Percentiles rank a stretch among this genome's conserved stretches.
These are phyloP conservation scores for Musa balbisiana DNA, from an alignment of 202 grass and related monocot species.

Conservation along the genomic window DNA sequence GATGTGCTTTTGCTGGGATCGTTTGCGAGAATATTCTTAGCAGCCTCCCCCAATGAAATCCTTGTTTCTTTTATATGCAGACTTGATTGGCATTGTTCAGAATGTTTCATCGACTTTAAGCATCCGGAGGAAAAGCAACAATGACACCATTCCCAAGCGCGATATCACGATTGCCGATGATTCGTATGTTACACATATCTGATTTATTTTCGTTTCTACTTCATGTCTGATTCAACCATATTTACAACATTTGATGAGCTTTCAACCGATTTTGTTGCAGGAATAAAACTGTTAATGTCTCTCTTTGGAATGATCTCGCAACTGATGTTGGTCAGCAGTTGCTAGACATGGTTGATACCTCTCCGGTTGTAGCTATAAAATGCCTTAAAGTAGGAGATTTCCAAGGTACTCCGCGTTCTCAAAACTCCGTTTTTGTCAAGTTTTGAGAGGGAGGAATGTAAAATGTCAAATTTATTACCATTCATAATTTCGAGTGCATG, in stretches of 20 bases:
- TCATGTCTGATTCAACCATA: background rate
- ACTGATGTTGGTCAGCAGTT: conserved; percentile 71
- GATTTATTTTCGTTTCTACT: background rate
- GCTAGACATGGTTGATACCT: conserved; percentile 69
- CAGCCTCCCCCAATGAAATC: background rate
- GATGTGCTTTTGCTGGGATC: background rate
- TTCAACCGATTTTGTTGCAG: conserved; percentile 17
- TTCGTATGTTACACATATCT: conserved; percentile 36
- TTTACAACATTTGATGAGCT: background rate
- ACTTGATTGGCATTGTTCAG: conserved; percentile 76
- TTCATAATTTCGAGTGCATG: background rate
- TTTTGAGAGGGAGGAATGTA: no score
- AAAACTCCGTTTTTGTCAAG: no score
- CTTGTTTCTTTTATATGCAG: conserved; percentile 24
- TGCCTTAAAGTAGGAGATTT: conserved; percentile 80
- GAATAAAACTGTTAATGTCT: conserved; percentile 72
- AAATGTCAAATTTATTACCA: background rate
- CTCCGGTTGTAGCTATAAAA: conserved; percentile 68
- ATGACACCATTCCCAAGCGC: conserved; percentile 77
- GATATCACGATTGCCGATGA: conserved; percentile 86
- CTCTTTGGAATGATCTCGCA: conserved; percentile 94
- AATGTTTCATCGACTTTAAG: conserved; percentile 80
- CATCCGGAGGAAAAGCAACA: conserved; percentile 69
- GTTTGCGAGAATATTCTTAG: background rate
- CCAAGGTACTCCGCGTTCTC: conserved; percentile 42